Base-by-base conservation (phyloP, 2,329 filamentous ascomycete genomes). In the Venturia aucupariae region DNA sequence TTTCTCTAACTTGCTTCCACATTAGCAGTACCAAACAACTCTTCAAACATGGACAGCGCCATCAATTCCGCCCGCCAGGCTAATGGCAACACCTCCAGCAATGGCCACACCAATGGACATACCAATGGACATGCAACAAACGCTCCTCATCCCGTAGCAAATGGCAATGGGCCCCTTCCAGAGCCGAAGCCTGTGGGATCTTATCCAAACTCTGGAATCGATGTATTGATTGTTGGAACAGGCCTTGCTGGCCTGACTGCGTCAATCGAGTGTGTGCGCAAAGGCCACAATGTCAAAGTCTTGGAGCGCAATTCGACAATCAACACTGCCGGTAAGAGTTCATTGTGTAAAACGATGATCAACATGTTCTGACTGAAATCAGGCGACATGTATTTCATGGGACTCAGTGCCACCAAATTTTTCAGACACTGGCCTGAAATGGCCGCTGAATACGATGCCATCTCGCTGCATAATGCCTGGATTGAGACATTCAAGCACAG, bases 341-440 rank as follows among this genome's bases (percentile, higher is more conserved):
- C 17, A 11, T 5, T 24, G 11, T 27, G 3, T 2, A 6, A 30
- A n/a, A n/a, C n/a, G n/a, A 55, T 15, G 24, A 19, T 19, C 17
- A 6, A n/a, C n/a, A 24, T 7, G 11, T 41, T 8, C 59, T 42
- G 27, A 39, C 51, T 42, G 30, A 35, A 19, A 48, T 22, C 63
- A 81, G 82, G 82, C 63, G 82, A 85, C 71, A 84, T 84, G 80
- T 84, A 82, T 73, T 84, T 84, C 70, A 84, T 85, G 79, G 81
- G 82, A 11, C 75, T 84, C 27, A 82, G 79, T 59, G 81, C 81
- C 27, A 84, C 80, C 55, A 77, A 75, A 44, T 83, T 83, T 72
- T 78, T 84, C 70, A 80, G 79, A 70, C 80, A 83, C 66, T 83
- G 81, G 81, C 80, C 81, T 11, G 79, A 82, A 63, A 75, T 85